These are phyloP conservation scores for Anthracocystis walkeri DNA, from an alignment of 1,284 basidiomycete species.

Conservation along the genomic window DNA sequence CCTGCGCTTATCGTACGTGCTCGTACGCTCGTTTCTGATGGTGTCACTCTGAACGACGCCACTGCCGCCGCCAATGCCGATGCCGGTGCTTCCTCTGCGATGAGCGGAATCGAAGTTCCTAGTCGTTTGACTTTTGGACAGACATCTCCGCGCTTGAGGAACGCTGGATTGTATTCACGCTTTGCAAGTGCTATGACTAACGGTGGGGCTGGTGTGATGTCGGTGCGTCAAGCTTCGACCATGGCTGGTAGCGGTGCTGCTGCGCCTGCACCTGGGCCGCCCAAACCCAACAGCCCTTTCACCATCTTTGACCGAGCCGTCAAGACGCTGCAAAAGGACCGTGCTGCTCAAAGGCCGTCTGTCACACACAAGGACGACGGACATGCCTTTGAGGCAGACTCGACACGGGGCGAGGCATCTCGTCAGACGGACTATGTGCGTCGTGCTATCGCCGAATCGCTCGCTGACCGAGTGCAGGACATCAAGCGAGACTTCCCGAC, in stretches of 20 bases:
- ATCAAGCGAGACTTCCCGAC: constrained; percentile 85
- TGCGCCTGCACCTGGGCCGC: constrained; percentile 56
- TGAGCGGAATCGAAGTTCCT: neutral
- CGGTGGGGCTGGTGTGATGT: constrained; percentile 2
- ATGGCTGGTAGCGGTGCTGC: constrained; percentile 31
- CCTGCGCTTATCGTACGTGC: constrained; percentile 66
- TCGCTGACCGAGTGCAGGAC: constrained; percentile 89
- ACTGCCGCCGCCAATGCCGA: neutral
- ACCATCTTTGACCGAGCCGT: constrained; percentile 83
- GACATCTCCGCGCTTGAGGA: constrained; percentile 24
- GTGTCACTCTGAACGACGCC: neutral
- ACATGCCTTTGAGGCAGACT: constrained; percentile 34
- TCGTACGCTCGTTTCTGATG: constrained; percentile 48
- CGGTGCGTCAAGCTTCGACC: constrained; percentile 49
- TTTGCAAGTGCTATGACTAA: neutral
- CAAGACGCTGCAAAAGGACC: constrained; percentile 85
- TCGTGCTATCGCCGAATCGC: constrained; percentile 86
- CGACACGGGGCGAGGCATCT: constrained; percentile 72
- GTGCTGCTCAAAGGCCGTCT: constrained; percentile 76
- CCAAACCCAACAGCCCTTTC: constrained; percentile 62
- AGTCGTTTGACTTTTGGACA: constrained; percentile 33
- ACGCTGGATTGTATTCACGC: constrained; percentile 5
- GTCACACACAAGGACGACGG: constrained; percentile 69
- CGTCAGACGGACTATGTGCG: constrained; percentile 90
- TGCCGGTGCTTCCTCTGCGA: neutral